Evolutionary conservation across 345 rosid genomes (phyloP).

Genomic region (Toxicodendron radicans): DNA sequence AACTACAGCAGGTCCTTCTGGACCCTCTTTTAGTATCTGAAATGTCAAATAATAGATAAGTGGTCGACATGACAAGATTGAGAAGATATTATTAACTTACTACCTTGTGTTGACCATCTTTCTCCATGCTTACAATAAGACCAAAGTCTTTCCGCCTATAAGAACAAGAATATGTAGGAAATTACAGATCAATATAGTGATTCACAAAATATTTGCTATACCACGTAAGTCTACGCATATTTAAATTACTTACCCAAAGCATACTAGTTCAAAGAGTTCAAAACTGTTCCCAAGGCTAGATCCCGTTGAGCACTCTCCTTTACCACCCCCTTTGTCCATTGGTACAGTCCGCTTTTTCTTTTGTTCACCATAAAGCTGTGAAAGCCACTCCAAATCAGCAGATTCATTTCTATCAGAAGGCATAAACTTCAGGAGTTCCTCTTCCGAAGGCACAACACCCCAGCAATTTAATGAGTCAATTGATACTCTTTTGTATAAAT

Average conservation of each 20-base stretch:
- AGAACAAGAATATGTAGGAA: conserved; percentile 21
- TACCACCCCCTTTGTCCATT: conserved; percentile 54
- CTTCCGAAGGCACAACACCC: conserved; percentile 72
- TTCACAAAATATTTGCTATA: conserved; percentile 11
- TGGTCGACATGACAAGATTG: conserved; percentile 6
- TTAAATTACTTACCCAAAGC: conserved; percentile 62
- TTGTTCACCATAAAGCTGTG: conserved; percentile 78
- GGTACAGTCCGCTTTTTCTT: conserved; percentile 50
- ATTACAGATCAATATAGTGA: conserved; percentile 19
- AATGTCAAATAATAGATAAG: conserved; percentile 28
- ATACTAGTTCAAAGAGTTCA: conserved; percentile 67
- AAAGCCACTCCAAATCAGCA: conserved; percentile 80
- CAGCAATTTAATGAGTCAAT: conserved; percentile 69
- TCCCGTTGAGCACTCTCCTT: conserved; percentile 68
- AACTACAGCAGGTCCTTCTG: conserved; percentile 57
- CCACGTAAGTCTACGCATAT: conserved; percentile 20
- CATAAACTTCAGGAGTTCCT: conserved; percentile 77
- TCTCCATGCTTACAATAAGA: conserved; percentile 80
- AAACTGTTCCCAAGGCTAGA: conserved; percentile 42
- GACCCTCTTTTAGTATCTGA: conserved; percentile 83
- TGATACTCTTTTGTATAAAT: conserved; percentile 70
- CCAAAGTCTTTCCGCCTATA: conserved; percentile 92
- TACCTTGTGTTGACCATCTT: conserved; percentile 85
- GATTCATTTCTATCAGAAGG: conserved; percentile 62
- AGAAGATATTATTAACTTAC: conserved; percentile 16